Evolutionary conservation across 352 stramenopile genomes (phyloP).

Genomic region (Saprolegnia diclina): DNA sequence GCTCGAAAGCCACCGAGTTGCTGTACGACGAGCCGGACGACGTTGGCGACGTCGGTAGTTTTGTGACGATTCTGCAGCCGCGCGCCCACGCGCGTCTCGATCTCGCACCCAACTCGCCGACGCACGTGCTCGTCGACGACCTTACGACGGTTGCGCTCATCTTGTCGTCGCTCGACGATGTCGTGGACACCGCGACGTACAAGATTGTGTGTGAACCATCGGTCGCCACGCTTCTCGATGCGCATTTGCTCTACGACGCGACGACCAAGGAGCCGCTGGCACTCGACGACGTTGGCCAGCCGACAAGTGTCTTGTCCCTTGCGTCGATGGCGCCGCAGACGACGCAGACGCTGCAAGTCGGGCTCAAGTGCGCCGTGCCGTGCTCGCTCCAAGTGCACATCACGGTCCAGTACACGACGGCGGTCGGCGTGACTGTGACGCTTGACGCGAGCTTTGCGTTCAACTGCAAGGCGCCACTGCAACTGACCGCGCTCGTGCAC

Average conservation of each 20-base stretch:
- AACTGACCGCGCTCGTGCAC: not conserved
- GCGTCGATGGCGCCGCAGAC: not conserved
- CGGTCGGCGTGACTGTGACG: conserved; percentile 4
- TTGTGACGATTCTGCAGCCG: conserved; percentile 12
- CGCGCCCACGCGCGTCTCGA: conserved; percentile 1
- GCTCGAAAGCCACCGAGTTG: conserved; percentile 65
- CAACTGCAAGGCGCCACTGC: not conserved
- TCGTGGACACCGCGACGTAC: not conserved
- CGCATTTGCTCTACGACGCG: not conserved
- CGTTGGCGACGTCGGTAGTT: not conserved
- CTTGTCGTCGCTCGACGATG: conserved; percentile 3
- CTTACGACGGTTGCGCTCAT: not conserved
- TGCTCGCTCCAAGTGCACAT: not conserved
- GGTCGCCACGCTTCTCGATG: not conserved
- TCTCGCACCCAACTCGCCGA: not conserved
- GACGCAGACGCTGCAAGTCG: not conserved
- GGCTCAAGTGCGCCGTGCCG: not conserved
- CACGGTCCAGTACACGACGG: conserved; percentile 13
- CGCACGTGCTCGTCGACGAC: conserved; percentile 9
- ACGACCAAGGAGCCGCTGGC: not conserved
- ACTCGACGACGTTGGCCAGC: not conserved
- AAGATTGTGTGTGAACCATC: not conserved
- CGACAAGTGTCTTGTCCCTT: not conserved
- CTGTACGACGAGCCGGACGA: conserved; percentile 17
- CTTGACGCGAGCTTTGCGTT: conserved; percentile 13